Evolutionary conservation across 257 asterid species (phyloP), one percentile per base, ranked within the genome.

Genomic region (Knoxia roxburghii): DNA sequence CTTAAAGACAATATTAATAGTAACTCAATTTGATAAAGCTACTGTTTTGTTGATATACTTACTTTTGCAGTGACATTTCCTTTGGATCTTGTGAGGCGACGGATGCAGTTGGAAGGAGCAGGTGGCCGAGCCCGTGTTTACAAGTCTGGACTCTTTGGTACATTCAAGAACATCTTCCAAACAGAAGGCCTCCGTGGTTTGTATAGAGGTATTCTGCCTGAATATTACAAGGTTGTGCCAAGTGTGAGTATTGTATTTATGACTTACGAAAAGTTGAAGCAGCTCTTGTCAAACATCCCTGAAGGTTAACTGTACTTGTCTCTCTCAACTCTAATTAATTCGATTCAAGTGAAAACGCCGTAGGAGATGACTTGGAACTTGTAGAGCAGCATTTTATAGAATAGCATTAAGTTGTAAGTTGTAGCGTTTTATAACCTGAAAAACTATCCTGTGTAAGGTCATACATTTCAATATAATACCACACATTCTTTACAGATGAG

Each of bases 101-200:
- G 96, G 68, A 87, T 89, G 90, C 96, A 89, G 77, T 75, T 89
- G 84, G 95, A 89, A 83, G 95, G 95, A 73, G 96, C 90, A 5
- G 93, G 90, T 67, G 95, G 96, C 39, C 79, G 90, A 59, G 85
- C 87, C n/a, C 89, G 75, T 46, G 86, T 89, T 30, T 89, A 89
- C 55, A 79, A 73, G 71, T 70, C 84, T 1, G 95, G 93, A 24
- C 70, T 89, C 54, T 64, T 83, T 24, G 95, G 93, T 33, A 71
- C 96, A 35, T 65, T 89, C 40, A 78, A 78, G 73, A 85, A 84
- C 64, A 87, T 89, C 57, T 70, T 82, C 65, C 69, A 61, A 46
- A 64, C 73, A 24, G 95, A 87, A 80, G 91, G 97, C 39, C 43
- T 81, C 26, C 80, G 79, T 8, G 95, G 96, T 55, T 69, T 89